Conservation (phyloP, 129 eudicot genomes). For the Flaveria ramosissima region DNA sequence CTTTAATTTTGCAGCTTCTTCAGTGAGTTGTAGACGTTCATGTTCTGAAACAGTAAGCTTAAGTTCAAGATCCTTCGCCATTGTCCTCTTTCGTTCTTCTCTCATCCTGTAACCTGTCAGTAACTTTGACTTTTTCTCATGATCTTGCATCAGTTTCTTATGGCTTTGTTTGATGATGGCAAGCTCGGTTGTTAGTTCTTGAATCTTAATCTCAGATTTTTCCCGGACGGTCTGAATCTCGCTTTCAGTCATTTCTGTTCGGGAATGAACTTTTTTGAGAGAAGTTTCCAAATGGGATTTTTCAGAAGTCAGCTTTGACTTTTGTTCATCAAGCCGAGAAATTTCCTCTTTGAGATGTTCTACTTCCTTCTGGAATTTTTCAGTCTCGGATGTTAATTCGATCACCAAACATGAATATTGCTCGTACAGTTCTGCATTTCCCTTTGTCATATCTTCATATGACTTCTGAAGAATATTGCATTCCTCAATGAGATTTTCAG, state of each 20-base stretch:
- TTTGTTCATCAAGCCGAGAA: constrained; percentile 44
- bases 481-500: constrained; percentile 47
- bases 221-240: constrained; percentile 40
- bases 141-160: constrained; percentile 41
- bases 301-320: constrained; percentile 44
- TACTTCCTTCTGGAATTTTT: constrained; percentile 48
- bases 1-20: constrained; percentile 55
- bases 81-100: constrained; percentile 61
- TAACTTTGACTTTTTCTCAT: constrained; percentile 49
- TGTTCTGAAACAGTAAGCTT: constrained; percentile 69
- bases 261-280: constrained; percentile 41
- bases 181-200: constrained; percentile 46
- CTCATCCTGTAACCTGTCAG: constrained; percentile 50
- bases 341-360: constrained; percentile 47
- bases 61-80: constrained; percentile 59
- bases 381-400: constrained; percentile 50
- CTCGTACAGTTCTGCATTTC: constrained; percentile 47
- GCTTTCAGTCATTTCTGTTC: constrained; percentile 36
- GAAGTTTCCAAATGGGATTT: constrained; percentile 48
- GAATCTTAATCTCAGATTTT: constrained; percentile 46
- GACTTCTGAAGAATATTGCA: constrained; percentile 44
- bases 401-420: constrained; percentile 42
- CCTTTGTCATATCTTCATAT: constrained; percentile 49
- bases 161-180: constrained; percentile 37
- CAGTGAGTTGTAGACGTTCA: constrained; percentile 59